phyloP scores from a whole-genome alignment of 1,284 basidiomycete genomes.

The Marasmius tenuissimus region DNA sequence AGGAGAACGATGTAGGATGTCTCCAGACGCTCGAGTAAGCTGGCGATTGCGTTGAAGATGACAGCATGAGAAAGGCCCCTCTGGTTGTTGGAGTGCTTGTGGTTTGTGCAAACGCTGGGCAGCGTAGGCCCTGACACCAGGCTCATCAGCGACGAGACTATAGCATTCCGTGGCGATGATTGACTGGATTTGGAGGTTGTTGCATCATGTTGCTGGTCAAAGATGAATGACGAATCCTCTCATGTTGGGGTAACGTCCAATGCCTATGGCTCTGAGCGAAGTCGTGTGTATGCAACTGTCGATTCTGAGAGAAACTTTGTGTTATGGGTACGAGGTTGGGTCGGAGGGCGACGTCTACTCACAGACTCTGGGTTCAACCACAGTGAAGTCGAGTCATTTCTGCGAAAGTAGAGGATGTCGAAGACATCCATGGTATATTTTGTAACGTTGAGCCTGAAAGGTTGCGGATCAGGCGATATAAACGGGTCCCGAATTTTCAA shows the following conservation, averaged over 20 bases:
- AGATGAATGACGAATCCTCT: no score
- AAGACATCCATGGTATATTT: slow-evolving; percentile 29
- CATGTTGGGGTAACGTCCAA: no score
- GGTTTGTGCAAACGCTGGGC: neutral
- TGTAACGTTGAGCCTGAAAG: slow-evolving; percentile 26
- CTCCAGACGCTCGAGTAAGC: slow-evolving; percentile 29
- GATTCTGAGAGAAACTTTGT: no score
- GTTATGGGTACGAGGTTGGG: no score
- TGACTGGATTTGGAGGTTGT: slow-evolving; percentile 55
- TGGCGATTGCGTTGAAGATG: slow-evolving; percentile 37
- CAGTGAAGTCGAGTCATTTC: no score
- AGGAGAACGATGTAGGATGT: slow-evolving; percentile 38
- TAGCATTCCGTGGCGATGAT: slow-evolving; percentile 44
- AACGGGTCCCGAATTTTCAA: no score
- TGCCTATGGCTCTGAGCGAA: no score
- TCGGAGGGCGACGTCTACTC: no score
- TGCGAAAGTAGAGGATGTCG: slow-evolving; percentile 35
- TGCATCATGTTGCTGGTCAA: no score
- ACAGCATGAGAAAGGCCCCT: slow-evolving; percentile 33
- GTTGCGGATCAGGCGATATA: no score
- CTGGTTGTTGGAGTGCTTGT: slow-evolving; percentile 35
- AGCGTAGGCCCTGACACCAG: neutral
- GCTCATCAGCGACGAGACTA: slow-evolving; percentile 21
- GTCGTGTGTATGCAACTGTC: no score
- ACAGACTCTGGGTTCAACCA: no score